These are phyloP conservation scores for Telfairia occidentalis DNA, from an alignment of 331 rosid genomes.

Conservation along the genomic window DNA sequence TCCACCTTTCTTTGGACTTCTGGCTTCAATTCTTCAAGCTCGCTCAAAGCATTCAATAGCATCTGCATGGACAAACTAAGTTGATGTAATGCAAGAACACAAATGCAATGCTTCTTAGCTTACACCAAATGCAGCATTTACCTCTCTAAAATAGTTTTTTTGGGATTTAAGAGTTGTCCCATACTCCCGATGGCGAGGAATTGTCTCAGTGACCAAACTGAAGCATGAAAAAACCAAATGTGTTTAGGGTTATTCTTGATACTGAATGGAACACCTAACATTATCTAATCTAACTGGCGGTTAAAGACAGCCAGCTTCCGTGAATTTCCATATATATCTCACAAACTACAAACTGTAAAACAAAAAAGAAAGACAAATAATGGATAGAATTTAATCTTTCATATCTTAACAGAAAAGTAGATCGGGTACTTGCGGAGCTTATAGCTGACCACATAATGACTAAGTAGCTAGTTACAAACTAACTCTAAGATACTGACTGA, in stretches of 20 bases:
- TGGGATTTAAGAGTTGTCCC: constrained; percentile 39
- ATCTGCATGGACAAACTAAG: constrained; percentile 28
- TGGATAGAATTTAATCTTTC: background rate
- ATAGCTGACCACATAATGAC: background rate
- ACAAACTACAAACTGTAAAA: background rate
- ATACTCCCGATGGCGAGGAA: constrained; percentile 72
- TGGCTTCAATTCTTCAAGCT: constrained; percentile 82
- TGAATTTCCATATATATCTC: background rate
- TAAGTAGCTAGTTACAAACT: background rate
- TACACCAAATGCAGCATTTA: constrained; percentile 10
- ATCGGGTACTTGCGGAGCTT: background rate
- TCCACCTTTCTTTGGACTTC: constrained; percentile 57
- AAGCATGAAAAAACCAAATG: constrained; percentile 17
- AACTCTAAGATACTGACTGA: background rate
- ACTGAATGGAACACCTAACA: background rate
- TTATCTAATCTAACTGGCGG: background rate
- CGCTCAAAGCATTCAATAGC: constrained; percentile 51
- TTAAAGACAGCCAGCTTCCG: background rate
- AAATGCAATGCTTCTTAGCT: background rate
- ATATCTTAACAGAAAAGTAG: constrained; percentile 3
- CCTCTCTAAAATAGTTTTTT: constrained; percentile 57
- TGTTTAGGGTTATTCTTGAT: background rate
- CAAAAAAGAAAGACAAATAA: background rate
- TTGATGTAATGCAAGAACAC: constrained; percentile 11
- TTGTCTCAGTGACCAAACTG: constrained; percentile 85